Evolutionary conservation across 352 stramenopile species (phyloP), one percentile per base, ranked within the genome.

Genomic region (Phytophthora litchii): DNA sequence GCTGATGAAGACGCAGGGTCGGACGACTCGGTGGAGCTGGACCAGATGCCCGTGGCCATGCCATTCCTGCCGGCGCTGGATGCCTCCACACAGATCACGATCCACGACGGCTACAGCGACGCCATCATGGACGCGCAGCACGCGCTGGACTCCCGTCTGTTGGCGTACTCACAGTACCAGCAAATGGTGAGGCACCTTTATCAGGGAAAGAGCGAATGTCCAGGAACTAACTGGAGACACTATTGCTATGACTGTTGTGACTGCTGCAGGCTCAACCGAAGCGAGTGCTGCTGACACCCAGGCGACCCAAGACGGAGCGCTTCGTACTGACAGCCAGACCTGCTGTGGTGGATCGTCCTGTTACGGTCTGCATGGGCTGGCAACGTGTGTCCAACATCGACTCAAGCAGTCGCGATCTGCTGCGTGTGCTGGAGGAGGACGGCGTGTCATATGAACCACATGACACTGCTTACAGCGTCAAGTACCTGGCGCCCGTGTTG

Each of bases 331-430:
- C 79, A 2, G 79, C 69, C 40, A 88, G 83, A 60, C 83, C 76
- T 29, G 60, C 78, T 1, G 83, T 88, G 23, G 69, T 88, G 10
- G 83, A 93, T 46, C 78, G 80, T 19, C 81, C 83, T 2, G 83
- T 93, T 40, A 92, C 84, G 0, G 83, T 92, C 6, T 92, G 86
- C 58, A 94, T 94, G 85, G 86, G 86, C 9, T 95, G 86, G 86
- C 79, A 89, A 41, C 81, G 82, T 20, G 85, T 92, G 40, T 88
- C 78, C 14, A 80, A 84, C 43, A 79, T 92, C 14, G 83, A 92
- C 48, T 81, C 70, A 9, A 86, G 65, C 45, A 92, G 83, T 45
- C 86, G 83, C 13, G 80, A 95, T 29, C 41, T 91, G 19, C 55
- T 95, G 47, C 84, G 83, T 23, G 59, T 90, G 37, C 68, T 95